phyloP scores from a whole-genome alignment of 352 stramenopile genomes.

The Globisporangium nodosum region DNA sequence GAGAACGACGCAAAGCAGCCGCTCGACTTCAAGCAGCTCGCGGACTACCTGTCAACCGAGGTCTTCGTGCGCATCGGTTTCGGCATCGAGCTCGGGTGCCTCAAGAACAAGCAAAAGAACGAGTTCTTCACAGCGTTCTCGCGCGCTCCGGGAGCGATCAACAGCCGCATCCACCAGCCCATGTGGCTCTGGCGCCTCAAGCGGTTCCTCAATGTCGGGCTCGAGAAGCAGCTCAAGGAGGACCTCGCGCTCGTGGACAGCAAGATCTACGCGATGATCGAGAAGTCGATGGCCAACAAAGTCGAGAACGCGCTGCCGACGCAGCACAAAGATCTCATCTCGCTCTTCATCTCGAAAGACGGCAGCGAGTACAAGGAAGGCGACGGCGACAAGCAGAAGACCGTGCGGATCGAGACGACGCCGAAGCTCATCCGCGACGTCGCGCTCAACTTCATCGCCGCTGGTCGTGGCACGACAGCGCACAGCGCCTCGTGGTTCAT shows the following conservation, averaged over 20 bases:
- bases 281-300: slow-evolving; percentile 28
- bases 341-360: slow-evolving; percentile 36
- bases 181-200: slow-evolving; percentile 39
- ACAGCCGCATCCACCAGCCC: slow-evolving; percentile 38
- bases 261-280: slow-evolving; percentile 41
- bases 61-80: slow-evolving; percentile 71
- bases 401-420: slow-evolving; percentile 11
- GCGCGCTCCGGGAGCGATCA: slow-evolving; percentile 18
- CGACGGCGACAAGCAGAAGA: slow-evolving; percentile 7
- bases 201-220: slow-evolving; percentile 18
- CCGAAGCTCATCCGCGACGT: slow-evolving; percentile 55
- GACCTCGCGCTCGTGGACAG: slow-evolving; percentile 27
- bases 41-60: slow-evolving; percentile 52
- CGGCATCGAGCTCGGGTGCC: slow-evolving; percentile 37
- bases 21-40: slow-evolving; percentile 34
- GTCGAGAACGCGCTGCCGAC: slow-evolving; percentile 3
- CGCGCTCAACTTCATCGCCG: slow-evolving; percentile 63
- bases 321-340: slow-evolving; percentile 27
- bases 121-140: slow-evolving; percentile 30
- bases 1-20: not conserved
- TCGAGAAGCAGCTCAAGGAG: slow-evolving; percentile 29
- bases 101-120: slow-evolving; percentile 19
- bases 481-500: slow-evolving; percentile 60
- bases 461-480: slow-evolving; percentile 68
- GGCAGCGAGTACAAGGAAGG: slow-evolving; percentile 20